A percentile compares a stretch with the other conserved stretches of the same genome.
Conservation (phyloP, 2,329 filamentous ascomycete species). For the Gaeumannomyces sp. region DNA sequence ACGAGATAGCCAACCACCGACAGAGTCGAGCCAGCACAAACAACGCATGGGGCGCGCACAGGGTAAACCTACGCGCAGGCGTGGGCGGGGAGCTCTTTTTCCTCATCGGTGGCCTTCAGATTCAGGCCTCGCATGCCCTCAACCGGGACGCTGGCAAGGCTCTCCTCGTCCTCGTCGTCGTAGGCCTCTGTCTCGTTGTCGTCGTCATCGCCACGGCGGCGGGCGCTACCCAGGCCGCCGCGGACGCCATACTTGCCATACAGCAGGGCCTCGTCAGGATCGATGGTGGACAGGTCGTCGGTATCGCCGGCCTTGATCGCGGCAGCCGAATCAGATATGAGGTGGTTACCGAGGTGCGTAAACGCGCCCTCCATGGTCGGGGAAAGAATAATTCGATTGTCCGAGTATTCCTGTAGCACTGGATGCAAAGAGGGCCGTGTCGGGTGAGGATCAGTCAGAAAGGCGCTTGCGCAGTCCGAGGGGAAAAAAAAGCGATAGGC, state of each 20-base stretch:
- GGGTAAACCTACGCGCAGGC: slow-evolving; percentile 76
- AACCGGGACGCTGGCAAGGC: slow-evolving; percentile 71
- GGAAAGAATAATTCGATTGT: neutral
- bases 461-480: neutral
- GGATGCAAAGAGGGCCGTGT: neutral
- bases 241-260: slow-evolving; percentile 62
- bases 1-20: neutral
- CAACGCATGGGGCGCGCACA: neutral
- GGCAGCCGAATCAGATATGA: slow-evolving; percentile 75
- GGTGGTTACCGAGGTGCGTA: slow-evolving; percentile 79
- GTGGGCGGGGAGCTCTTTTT: slow-evolving; percentile 86
- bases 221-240: slow-evolving; percentile 38
- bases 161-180: slow-evolving; percentile 74
- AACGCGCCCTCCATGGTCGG: slow-evolving; percentile 76
- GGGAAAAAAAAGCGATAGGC: neutral
- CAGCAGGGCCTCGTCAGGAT: slow-evolving; percentile 74
- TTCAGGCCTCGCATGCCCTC: slow-evolving; percentile 65
- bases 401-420: neutral
- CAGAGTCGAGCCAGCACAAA: neutral
- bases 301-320: slow-evolving; percentile 82
- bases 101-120: slow-evolving; percentile 60
- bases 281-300: slow-evolving; percentile 65
- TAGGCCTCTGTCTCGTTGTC: slow-evolving; percentile 81
- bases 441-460: neutral
- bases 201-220: slow-evolving; percentile 69